Evolutionary conservation across 768 basidiomycete species (phyloP).

Genomic region (Leccinum uliginosum): DNA sequence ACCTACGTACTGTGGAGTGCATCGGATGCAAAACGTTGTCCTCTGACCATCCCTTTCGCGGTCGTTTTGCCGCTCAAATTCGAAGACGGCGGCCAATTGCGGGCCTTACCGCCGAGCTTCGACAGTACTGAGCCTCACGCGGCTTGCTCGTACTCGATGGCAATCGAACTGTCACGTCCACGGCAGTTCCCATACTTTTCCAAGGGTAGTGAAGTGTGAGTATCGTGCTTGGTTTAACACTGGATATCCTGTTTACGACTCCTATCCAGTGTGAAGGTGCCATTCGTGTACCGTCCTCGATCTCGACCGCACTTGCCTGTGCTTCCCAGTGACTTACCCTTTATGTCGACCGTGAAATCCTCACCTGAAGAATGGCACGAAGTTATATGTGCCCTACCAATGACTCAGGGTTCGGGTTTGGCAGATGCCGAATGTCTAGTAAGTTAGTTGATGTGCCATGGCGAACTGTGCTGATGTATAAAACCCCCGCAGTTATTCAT

Average conservation of each 20-base stretch:
- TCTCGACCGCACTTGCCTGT: constrained; percentile 55
- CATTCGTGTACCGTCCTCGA: constrained; percentile 50
- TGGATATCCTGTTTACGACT: neutral
- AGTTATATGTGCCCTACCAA: constrained; percentile 41
- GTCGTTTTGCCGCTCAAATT: constrained; percentile 45
- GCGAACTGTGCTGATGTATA: neutral
- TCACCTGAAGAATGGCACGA: constrained; percentile 66
- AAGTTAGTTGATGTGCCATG: constrained; percentile 9
- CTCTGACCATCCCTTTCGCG: constrained; percentile 39
- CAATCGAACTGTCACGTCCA: constrained; percentile 36
- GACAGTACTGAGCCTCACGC: constrained; percentile 24
- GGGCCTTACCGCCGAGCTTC: constrained; percentile 49
- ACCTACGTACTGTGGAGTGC: constrained; percentile 19
- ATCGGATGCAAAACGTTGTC: constrained; percentile 22
- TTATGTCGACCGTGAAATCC: constrained; percentile 56
- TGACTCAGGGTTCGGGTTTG: constrained; percentile 30
- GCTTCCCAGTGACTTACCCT: constrained; percentile 37
- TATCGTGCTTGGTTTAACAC: neutral
- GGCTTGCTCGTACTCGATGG: constrained; percentile 43
- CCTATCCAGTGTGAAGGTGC: constrained; percentile 40
- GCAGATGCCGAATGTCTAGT: constrained; percentile 50
- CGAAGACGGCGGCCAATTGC: constrained; percentile 28
- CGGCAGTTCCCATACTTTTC: constrained; percentile 41
- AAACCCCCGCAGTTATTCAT: constrained; percentile 47
- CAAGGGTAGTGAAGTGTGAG: constrained; percentile 45